phyloP scores from a whole-genome alignment of 2,329 filamentous ascomycete species.

The Ceratocystis diversiconidia region DNA sequence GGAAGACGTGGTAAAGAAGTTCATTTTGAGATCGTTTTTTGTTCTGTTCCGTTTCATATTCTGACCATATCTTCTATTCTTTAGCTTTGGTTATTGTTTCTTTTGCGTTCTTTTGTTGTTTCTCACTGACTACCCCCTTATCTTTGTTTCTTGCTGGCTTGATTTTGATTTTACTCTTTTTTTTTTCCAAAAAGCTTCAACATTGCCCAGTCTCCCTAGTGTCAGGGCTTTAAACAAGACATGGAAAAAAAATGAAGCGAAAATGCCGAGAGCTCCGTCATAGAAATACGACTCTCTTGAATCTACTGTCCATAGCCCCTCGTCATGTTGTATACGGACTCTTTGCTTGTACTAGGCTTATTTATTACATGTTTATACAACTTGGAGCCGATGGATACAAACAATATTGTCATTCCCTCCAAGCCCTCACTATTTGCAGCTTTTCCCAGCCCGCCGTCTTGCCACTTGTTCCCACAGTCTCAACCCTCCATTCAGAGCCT shows the following conservation, averaged over 20 bases:
- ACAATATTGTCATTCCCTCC: slow-evolving; percentile 35
- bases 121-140: neutral
- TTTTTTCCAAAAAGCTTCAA: neutral
- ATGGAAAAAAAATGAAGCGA: slow-evolving; percentile 25
- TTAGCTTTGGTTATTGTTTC: neutral
- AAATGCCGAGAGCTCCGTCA: slow-evolving; percentile 21
- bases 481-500: slow-evolving; percentile 49
- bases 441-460: slow-evolving; percentile 90
- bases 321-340: neutral
- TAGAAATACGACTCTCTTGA: neutral
- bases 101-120: slow-evolving; percentile 9
- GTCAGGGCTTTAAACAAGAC: slow-evolving; percentile 21
- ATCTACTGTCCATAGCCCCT: neutral
- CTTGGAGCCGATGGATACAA: neutral
- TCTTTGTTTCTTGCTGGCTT: slow-evolving; percentile 6
- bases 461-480: slow-evolving; percentile 69
- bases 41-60: slow-evolving; percentile 1
- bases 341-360: neutral
- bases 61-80: slow-evolving; percentile 2
- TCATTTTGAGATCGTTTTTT: slow-evolving; percentile 4
- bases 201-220: slow-evolving; percentile 8
- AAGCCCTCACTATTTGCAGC: slow-evolving; percentile 76
- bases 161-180: neutral
- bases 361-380: neutral
- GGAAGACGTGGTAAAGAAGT: neutral